A percentile compares a stretch with the other conserved stretches of the same genome.
Evolutionary conservation across 2,329 filamentous ascomycete genomes (phyloP).

Genomic region (Tolypocladium ovalisporum): DNA sequence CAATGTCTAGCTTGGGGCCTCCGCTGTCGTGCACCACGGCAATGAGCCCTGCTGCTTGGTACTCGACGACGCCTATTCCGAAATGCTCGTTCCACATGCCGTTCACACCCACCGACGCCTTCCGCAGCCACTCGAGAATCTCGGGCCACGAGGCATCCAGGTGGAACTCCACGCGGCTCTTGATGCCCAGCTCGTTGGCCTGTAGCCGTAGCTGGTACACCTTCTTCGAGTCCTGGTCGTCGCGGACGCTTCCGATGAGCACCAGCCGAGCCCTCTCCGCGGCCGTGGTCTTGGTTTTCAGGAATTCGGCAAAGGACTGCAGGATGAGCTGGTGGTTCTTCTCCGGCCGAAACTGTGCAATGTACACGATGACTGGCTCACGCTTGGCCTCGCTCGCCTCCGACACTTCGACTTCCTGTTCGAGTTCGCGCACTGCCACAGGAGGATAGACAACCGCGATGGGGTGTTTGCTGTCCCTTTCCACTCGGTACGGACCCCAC

Average conservation of each 20-base stretch:
- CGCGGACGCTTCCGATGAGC: constrained; percentile 85
- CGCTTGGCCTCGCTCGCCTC: constrained; percentile 57
- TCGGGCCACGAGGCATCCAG: constrained; percentile 84
- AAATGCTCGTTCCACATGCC: constrained; percentile 99
- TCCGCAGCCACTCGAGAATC: constrained; percentile 68
- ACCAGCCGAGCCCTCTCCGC: constrained; percentile 56
- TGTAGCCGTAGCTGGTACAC: constrained; percentile 84
- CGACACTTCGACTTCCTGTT: constrained; percentile 61
- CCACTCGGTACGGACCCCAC: constrained; percentile 54
- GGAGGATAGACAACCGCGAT: constrained; percentile 83
- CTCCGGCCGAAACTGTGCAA: constrained; percentile 93
- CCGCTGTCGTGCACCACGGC: constrained; percentile 89
- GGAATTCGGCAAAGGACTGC: constrained; percentile 69
- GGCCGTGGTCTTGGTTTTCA: constrained; percentile 41
- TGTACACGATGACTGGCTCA: constrained; percentile 71
- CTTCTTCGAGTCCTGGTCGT: constrained; percentile 65
- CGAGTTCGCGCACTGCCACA: constrained; percentile 78
- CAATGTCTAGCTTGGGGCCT: constrained; percentile 88
- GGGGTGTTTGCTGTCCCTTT: constrained; percentile 34
- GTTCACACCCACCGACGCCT: constrained; percentile 78
- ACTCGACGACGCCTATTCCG: constrained; percentile 95
- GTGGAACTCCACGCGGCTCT: constrained; percentile 75
- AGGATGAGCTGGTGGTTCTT: constrained; percentile 91
- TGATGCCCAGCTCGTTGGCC: constrained; percentile 76
- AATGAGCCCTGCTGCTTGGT: constrained; percentile 88